Evolutionary conservation across 148 eudicot genomes (phyloP).

Genomic region (Rhododendron simsii): DNA sequence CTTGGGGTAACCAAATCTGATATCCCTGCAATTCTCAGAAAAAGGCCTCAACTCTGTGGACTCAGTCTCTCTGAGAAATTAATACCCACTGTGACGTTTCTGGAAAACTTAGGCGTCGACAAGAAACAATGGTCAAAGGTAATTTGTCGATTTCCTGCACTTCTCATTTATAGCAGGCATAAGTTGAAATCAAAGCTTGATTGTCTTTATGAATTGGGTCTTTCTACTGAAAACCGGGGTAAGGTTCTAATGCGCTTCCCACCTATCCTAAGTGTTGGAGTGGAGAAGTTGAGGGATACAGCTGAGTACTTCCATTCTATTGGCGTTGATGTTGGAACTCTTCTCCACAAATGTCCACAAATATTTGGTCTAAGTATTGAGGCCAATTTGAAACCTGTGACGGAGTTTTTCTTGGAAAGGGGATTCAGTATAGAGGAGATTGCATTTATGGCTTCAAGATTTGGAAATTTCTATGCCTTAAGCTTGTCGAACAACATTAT

Average conservation of each 20-base stretch:
- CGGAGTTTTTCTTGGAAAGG: constrained; percentile 60
- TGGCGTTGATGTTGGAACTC: constrained; percentile 54
- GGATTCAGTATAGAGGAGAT: constrained; percentile 57
- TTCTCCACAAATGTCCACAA: constrained; percentile 62
- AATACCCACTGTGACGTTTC: constrained; percentile 75
- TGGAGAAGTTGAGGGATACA: constrained; percentile 71
- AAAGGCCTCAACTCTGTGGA: constrained; percentile 85
- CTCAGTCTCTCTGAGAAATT: constrained; percentile 72
- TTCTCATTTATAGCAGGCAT: constrained; percentile 69
- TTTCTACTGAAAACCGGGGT: constrained; percentile 53
- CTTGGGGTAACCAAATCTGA: constrained; percentile 73
- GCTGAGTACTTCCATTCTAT: constrained; percentile 60
- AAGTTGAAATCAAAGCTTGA: constrained; percentile 65
- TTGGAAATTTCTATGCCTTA: constrained; percentile 61
- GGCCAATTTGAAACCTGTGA: constrained; percentile 66
- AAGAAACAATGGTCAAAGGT: constrained; percentile 80
- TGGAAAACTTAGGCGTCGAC: constrained; percentile 72
- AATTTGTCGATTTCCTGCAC: constrained; percentile 71
- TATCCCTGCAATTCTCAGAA: constrained; percentile 56
- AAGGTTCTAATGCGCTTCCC: constrained; percentile 76
- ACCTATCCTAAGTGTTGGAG: constrained; percentile 68
- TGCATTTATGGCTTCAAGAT: constrained; percentile 60
- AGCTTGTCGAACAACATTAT: constrained; percentile 60
- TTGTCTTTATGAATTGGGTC: constrained; percentile 78
- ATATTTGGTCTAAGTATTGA: constrained; percentile 74